Percentiles rank a stretch among this genome's conserved stretches.
phyloP scores from a whole-genome alignment of 2,329 filamentous ascomycete genomes.

The Lachnellula subtilissima region DNA sequence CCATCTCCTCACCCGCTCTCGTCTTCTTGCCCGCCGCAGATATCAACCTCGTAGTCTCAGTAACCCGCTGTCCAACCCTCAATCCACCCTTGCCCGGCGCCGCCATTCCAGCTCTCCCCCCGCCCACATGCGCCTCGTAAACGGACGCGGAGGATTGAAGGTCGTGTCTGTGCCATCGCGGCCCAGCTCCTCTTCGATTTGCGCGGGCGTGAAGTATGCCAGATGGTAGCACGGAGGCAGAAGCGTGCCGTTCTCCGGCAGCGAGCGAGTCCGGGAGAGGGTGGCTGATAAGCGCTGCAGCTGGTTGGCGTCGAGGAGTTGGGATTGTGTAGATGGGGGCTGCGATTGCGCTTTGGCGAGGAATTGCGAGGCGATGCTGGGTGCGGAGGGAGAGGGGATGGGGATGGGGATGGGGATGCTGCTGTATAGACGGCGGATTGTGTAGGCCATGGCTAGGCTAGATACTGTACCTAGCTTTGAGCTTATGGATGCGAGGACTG shows the following conservation, averaged over 20 bases:
- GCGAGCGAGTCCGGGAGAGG: conserved; percentile 40
- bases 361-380: conserved; percentile 36
- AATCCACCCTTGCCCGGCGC: conserved; percentile 35
- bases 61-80: conserved; percentile 49
- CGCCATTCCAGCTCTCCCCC: conserved; percentile 54
- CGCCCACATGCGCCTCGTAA: conserved; percentile 64
- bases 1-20: conserved; percentile 53
- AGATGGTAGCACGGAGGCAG: conserved; percentile 49
- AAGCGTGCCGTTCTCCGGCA: conserved; percentile 13
- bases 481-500: neutral
- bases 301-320: conserved; percentile 58
- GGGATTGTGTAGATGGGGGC: conserved; percentile 40
- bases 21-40: conserved; percentile 52
- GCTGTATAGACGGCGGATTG: conserved; percentile 18
- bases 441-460: conserved; percentile 16
- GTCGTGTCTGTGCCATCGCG: conserved; percentile 55
- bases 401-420: neutral
- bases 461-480: neutral
- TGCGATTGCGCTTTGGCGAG: conserved; percentile 38
- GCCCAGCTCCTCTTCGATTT: conserved; percentile 50
- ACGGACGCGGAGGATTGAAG: conserved; percentile 55
- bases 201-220: conserved; percentile 57
- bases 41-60: conserved; percentile 52
- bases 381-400: conserved; percentile 23
- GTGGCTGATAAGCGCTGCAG: conserved; percentile 57